These are phyloP conservation scores for Trichosporon coremiiforme DNA, from an alignment of 1,284 basidiomycete genomes.

Conservation along the genomic window DNA sequence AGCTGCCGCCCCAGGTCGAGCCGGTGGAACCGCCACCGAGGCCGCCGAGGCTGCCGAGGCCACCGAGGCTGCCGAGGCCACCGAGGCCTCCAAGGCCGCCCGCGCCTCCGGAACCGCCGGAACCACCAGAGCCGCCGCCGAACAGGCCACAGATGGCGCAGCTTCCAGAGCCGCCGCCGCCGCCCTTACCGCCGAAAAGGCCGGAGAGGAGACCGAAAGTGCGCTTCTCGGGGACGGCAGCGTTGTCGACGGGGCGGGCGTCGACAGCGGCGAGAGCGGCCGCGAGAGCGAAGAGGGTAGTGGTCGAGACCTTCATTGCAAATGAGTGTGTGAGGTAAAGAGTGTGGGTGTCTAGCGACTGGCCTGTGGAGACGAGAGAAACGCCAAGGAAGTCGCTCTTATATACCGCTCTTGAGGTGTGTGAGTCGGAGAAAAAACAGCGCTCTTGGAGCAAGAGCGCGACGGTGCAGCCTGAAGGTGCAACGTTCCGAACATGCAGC, in stretches of 20 bases:
- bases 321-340: slow-evolving; percentile 3
- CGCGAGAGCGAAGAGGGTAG: slow-evolving; percentile 8
- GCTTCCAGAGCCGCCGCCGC: neutral
- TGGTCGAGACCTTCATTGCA: neutral
- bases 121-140: neutral
- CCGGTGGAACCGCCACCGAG: neutral
- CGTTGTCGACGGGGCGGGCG: slow-evolving; percentile 9
- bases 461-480: neutral
- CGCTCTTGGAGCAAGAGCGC: neutral
- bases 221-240: neutral
- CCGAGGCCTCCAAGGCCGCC: neutral
- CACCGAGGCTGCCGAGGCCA: neutral
- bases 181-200: slow-evolving; percentile 11
- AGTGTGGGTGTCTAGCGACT: slow-evolving; percentile 7
- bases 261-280: neutral
- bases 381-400: neutral
- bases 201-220: neutral
- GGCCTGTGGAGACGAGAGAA: neutral
- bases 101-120: neutral
- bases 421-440: neutral
- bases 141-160: neutral
- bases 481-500: neutral
- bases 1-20: neutral
- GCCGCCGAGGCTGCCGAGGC: neutral
- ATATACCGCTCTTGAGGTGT: neutral